A percentile compares a stretch with the other conserved stretches of the same genome.
These are phyloP conservation scores for Hemisphaericaspora lyxosophila DNA, from an alignment of 1,139 yeast genomes.

Conservation along the genomic window DNA sequence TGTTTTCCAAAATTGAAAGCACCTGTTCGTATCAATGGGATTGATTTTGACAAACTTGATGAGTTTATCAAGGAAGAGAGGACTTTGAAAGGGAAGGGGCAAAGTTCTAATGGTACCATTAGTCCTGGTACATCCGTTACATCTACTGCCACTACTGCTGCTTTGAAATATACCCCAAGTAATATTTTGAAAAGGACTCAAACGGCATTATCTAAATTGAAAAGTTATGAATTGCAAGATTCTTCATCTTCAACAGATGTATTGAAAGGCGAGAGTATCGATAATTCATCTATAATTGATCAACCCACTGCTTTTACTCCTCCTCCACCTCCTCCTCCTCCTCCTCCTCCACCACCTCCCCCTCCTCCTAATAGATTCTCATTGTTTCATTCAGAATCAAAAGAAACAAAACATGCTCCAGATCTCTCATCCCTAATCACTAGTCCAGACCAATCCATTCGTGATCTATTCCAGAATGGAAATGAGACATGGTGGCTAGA, in stretches of 20 bases:
- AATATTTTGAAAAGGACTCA: constrained; percentile 29
- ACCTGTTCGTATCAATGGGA: constrained; percentile 66
- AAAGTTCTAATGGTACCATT: constrained; percentile 2
- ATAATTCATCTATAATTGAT: no score
- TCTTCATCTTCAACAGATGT: no score
- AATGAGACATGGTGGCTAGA: constrained; percentile 76
- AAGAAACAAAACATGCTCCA: constrained; percentile 86
- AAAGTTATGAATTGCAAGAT: no score
- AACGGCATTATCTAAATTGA: constrained; percentile 11
- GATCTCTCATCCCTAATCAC: constrained; percentile 33
- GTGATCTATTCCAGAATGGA: constrained; percentile 57
- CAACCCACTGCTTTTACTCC: no score
- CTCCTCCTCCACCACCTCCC: no score
- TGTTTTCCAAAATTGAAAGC: constrained; percentile 91
- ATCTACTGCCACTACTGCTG: constrained; percentile 40
- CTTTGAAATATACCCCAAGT: constrained; percentile 61
- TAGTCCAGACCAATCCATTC: constrained; percentile 63
- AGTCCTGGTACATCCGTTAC: constrained; percentile 14
- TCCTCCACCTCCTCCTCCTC: no score
- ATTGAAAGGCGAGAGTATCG: no score
- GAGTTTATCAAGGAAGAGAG: constrained; percentile 63
- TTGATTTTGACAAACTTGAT: constrained; percentile 77
- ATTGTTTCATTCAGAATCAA: constrained; percentile 76
- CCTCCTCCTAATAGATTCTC: constrained; percentile 71
- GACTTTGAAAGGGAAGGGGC: constrained; percentile 31